These are phyloP conservation scores for Exserohilum turcica DNA, from an alignment of 2,329 filamentous ascomycete species.

Conservation along the genomic window DNA sequence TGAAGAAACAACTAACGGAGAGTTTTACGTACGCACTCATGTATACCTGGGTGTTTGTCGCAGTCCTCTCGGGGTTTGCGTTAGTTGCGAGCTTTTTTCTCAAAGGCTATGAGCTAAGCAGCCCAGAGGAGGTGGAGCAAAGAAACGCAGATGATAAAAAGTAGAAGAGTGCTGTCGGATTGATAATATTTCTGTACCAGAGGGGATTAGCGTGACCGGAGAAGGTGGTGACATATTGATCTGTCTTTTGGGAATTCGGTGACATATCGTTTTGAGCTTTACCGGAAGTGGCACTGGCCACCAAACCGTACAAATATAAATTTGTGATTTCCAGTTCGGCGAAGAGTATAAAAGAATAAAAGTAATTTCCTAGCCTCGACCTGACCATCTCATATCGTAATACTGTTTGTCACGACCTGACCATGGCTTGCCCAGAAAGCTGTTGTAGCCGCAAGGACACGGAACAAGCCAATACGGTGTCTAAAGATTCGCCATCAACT, in stretches of 20 bases:
- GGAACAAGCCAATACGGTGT: background rate
- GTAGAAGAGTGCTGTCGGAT: too few relatives aligned
- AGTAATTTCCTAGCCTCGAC: too few relatives aligned
- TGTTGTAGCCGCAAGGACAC: constrained; percentile 15
- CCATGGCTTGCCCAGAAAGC: constrained; percentile 23
- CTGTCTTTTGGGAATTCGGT: background rate
- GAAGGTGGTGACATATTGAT: constrained; percentile 21
- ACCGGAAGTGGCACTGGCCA: background rate
- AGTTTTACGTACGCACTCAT: background rate
- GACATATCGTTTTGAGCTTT: constrained; percentile 17
- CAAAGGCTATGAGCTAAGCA: background rate
- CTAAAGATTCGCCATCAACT: background rate
- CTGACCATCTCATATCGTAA: background rate
- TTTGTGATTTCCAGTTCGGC: too few relatives aligned
- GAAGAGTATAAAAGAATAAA: background rate
- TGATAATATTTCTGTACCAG: too few relatives aligned
- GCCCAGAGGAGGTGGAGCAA: background rate
- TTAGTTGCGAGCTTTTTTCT: background rate
- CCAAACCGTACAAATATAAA: background rate
- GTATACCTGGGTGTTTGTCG: background rate
- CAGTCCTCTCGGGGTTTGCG: background rate
- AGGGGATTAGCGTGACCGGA: constrained; percentile 1
- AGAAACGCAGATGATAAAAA: too few relatives aligned
- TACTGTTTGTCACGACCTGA: background rate
- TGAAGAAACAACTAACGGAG: background rate